phyloP scores from a whole-genome alignment of 805 yeast species.

The Sporopachydermia quercuum region DNA sequence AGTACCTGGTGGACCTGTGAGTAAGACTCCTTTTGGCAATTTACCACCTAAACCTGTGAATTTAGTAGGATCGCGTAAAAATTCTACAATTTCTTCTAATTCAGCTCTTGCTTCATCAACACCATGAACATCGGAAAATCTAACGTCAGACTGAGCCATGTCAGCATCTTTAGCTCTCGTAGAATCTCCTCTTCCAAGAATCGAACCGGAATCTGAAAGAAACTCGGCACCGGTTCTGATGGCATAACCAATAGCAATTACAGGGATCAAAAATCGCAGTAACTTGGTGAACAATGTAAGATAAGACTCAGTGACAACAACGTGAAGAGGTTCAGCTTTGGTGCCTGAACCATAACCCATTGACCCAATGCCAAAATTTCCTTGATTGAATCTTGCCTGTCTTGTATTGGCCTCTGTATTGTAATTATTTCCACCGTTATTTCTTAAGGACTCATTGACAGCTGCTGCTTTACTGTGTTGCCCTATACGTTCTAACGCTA shows the following conservation, averaged over 20 bases:
- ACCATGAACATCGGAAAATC: constrained; percentile 88
- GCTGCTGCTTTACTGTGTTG: constrained; percentile 65
- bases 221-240: constrained; percentile 66
- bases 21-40: constrained; percentile 88
- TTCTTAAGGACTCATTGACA: constrained; percentile 32
- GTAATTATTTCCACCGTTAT: constrained; percentile 10
- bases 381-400: constrained; percentile 2
- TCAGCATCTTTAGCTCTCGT: constrained; percentile 39
- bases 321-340: constrained; percentile 78
- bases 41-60: constrained; percentile 96
- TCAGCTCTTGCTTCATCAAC: constrained; percentile 98
- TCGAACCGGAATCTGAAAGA: constrained; percentile 69
- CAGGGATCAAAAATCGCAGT: constrained; percentile 77
- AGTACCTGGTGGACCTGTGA: constrained; percentile 98
- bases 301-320: constrained; percentile 78
- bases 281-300: constrained; percentile 68
- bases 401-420: constrained; percentile 11
- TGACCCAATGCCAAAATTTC: too few relatives aligned
- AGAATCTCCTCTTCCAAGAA: constrained; percentile 39
- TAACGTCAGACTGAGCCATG: constrained; percentile 71
- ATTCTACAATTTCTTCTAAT: constrained; percentile 95
- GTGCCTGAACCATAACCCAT: constrained; percentile 30
- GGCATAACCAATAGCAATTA: constrained; percentile 69
- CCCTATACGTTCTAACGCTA: constrained; percentile 70
- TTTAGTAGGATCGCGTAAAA: constrained; percentile 87